These are phyloP conservation scores for Blastocladiella britannica DNA, from an alignment of 192 early-diverging fungal genomes.

Conservation along the genomic window DNA sequence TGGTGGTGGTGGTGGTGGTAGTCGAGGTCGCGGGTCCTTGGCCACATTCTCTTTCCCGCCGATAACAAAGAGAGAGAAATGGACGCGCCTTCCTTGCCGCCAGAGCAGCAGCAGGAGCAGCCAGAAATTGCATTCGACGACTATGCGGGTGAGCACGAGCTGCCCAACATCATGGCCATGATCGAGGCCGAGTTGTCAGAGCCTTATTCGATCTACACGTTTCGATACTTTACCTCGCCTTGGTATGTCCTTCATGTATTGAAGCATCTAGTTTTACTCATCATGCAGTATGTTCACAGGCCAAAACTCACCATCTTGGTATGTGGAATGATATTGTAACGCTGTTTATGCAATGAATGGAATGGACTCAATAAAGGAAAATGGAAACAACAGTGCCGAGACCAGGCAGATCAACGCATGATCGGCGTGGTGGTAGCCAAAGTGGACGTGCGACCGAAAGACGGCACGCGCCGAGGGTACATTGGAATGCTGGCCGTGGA, in stretches of 20 bases:
- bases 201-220: slow-evolving; percentile 92
- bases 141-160: slow-evolving; percentile 55
- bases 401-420: slow-evolving; percentile 22
- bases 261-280: too few species aligned
- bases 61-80: too few species aligned
- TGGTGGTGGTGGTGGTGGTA: too few species aligned
- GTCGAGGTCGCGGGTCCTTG: too few species aligned
- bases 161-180: slow-evolving; percentile 49
- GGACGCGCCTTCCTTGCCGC: too few species aligned
- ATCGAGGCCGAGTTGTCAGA: slow-evolving; percentile 92
- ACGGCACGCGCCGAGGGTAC: slow-evolving; percentile 72
- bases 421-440: slow-evolving; percentile 80
- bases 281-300: too few species aligned
- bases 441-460: slow-evolving; percentile 38
- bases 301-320: slow-evolving; percentile 71
- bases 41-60: too few species aligned
- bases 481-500: slow-evolving; percentile 93
- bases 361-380: background rate
- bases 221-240: slow-evolving; percentile 97
- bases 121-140: too few species aligned
- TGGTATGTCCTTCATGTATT: too few species aligned
- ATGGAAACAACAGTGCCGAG: slow-evolving; percentile 4
- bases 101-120: too few species aligned
- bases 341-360: background rate
- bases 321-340: slow-evolving; percentile 7